Evolutionary conservation across 345 rosid genomes (phyloP), one percentile per base, ranked within the genome.

Genomic region (Eucalyptus coolabah): DNA sequence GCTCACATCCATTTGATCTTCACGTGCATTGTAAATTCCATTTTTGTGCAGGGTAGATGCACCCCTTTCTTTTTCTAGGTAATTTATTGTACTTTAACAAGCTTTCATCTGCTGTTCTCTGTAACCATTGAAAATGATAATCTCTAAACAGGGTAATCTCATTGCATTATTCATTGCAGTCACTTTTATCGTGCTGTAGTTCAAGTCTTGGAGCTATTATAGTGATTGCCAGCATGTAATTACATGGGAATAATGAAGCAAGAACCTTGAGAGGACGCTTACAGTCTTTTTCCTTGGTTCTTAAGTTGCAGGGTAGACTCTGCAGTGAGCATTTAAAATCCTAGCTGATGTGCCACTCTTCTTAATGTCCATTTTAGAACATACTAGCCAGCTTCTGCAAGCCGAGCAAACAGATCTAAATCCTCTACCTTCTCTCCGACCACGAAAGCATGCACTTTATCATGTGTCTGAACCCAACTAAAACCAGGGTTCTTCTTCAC

Each of bases 401-500:
- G 82, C 87, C 91, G 77, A 15, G 34, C 47, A 49, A 42, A 50
- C 28, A 86, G 87, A 88, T 92, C 92, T 63, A 69, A 83, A 59
- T 60, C 88, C 60, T 90, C 86, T 63, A 92, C 53, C 59, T 42
- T 90, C 86, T 92, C 94, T 86, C 93, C 94, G 50, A 87, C 91
- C 16, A 92, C 91, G 87, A 92, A 94, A 77, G 92, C 91, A 54
- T 94, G 93, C 34, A 89, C 91, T 88, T 65, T 87, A 80, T 92
- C 93, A 12, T 83, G 88, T 54, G 91, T 92, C 89, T 92, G 94
- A 28, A 95, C 93, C 96, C 95, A 96, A 90, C 95, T 95, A 87
- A 89, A 93, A 63, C 93, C 96, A 30, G 95, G 95, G 34, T 44
- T 89, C 89, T 95, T 94, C 83, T 72, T 93, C 87, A 94, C 91